Percentiles rank a stretch among this genome's conserved stretches.
Evolutionary conservation across 2,329 filamentous ascomycete genomes (phyloP).

Genomic region (Colletotrichum somersetense): DNA sequence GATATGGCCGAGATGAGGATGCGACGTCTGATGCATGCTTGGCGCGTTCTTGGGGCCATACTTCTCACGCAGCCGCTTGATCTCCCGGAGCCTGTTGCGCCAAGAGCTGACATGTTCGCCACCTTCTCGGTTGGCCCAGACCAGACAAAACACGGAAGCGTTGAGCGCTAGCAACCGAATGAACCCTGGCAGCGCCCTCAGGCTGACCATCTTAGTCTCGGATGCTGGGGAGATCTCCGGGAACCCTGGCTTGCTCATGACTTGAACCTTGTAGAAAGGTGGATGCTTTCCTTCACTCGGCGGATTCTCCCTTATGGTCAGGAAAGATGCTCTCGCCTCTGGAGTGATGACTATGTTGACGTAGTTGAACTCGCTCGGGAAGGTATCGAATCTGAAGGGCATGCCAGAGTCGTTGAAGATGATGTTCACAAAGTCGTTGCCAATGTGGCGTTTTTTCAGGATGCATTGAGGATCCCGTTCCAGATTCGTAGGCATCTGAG

Average conservation of each 20-base stretch:
- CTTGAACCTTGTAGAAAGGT: constrained; percentile 87
- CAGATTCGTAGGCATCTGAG: constrained; percentile 94
- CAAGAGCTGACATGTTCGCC: constrained; percentile 90
- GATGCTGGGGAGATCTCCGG: constrained; percentile 92
- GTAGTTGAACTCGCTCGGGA: constrained; percentile 95
- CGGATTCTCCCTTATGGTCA: constrained; percentile 68
- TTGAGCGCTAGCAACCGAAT: constrained; percentile 92
- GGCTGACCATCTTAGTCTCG: constrained; percentile 88
- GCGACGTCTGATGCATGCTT: constrained; percentile 45
- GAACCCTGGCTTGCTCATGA: constrained; percentile 89
- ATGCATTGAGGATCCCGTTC: constrained; percentile 81
- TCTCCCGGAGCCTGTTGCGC: constrained; percentile 87
- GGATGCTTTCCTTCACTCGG: constrained; percentile 52
- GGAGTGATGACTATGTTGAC: constrained; percentile 97
- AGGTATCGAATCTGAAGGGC: constrained; percentile 89
- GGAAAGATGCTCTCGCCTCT: constrained; percentile 81
- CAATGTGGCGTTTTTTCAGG: constrained; percentile 93
- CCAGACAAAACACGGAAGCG: constrained; percentile 90
- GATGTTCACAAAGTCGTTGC: constrained; percentile 98
- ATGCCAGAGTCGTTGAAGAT: constrained; percentile 97
- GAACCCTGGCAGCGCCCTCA: constrained; percentile 85
- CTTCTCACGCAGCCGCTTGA: constrained; percentile 83
- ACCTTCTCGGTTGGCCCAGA: constrained; percentile 84
- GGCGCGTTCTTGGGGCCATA: constrained; percentile 62
- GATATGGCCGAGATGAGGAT: constrained; percentile 45